Base-by-base conservation (phyloP, 768 basidiomycete genomes). In the Omphalotus guepiniiformis region DNA sequence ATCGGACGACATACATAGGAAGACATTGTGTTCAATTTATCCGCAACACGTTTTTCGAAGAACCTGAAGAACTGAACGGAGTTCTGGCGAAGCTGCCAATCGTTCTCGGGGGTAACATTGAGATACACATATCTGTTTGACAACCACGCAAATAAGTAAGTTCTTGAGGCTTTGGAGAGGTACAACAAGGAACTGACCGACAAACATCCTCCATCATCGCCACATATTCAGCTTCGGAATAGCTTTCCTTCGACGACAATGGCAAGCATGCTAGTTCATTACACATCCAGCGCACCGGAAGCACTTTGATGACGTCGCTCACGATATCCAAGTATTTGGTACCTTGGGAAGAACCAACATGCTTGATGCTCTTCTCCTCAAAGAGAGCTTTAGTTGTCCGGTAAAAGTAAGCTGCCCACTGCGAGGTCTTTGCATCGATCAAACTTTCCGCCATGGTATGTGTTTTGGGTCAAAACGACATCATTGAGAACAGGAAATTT, bases 221-320 rank as follows among this genome's bases (percentile, higher is more conserved):
- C 37, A 68, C 70, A 1, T 65, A 67, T 22, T 68, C 62, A 34
- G 68, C 62, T 48, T 78, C 76, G 42, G 63, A 63, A 60, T 67
- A 39, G 52, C 55, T 6, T 67, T 69, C 53, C 39, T 68, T 72
- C 39, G 75, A 25, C 58, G 60, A 25, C 66, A 28, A 35, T 63
- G 62, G 53, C 0, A 40, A 27, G 65, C 82, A 53, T 50, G 86
- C 85, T 48, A 85, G 64, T 44, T 76, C 58, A 26, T 75, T 67
- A 8, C 74, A 73, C 23, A 82, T 69, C 83, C 82, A 88, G 49
- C 77, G 70, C 4, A 83, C 60, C 0, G 85, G 79, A 30, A 84
- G 49, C 22, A 72, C 58, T 51, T 88, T 83, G 56, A 85, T 75
- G 18, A 88, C 84, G 53, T 88, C 82, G 34, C 67, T 68, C 6